Evolutionary conservation across 2,329 filamentous ascomycete genomes (phyloP), one percentile per base, ranked within the genome.

Genomic region (Diplodia intermedia): DNA sequence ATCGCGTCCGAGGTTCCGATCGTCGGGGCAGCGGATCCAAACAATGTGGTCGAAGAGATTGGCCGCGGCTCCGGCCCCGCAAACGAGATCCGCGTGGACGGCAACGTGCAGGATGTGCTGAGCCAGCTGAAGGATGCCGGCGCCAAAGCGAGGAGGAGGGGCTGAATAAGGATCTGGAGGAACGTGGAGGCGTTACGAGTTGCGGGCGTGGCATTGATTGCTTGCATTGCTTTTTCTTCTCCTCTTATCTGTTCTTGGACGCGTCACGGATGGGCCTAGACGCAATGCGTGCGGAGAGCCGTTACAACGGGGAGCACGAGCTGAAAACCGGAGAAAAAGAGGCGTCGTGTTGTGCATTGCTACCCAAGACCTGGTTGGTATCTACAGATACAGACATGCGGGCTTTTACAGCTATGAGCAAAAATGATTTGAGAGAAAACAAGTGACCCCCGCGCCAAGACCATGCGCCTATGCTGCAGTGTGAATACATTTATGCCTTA

Each of bases 1-100:
- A 82, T 95, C 57, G 91, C 91, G 12, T 85, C 85, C n/a, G 84
- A 86, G 50, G 84, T 94, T 3, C 86, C 89, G 0, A 76, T 86
- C 38, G 85, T 94, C 70, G 91, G 89, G 62, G 84, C 84, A 72
- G 84, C 85, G 38, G 91, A 94, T 73, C 86, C 89, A 31, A 80
- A 80, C 68, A 84, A 83, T 55, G 82, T 83, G 3, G 75, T 80
- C 5, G 80, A 81, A 69, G 81, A 82, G 67, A 80, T 80, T 73
- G 79, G 79, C 3, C 69, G 79, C 36, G 78, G 78, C 31, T 49
- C 57, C 50, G 43, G 50, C 50, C 18, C 53, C n/a, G 3, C 52
- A 4, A 71, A 69, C 36, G 71, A 70, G n/a, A 60, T 78, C 57
- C 76, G 75, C 69, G 68, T 75, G 54, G 72, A 75, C 43, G 74